Base-by-base conservation (phyloP, 306 rosid genomes). In the Trifolium subterraneum region DNA sequence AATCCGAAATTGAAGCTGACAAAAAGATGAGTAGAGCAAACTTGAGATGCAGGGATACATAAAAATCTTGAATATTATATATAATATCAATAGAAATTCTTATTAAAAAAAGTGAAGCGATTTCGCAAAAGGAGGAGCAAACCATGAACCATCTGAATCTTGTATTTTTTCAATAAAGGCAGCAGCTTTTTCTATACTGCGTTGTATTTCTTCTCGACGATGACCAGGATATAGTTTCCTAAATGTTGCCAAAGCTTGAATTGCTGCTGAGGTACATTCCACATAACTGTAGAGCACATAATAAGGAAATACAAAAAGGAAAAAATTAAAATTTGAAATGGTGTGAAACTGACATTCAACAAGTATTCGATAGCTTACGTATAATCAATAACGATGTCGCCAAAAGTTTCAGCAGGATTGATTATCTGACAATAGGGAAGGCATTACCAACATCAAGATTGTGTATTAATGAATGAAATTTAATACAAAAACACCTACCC, bases 381-480 rank as follows among this genome's bases (percentile, higher is more conserved):
- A 84, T 93, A 93, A 83, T 93, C 98, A 73, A 93, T 89, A 71
- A 93, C 97, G 29, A 93, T 93, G 84, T 93, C 98, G 38, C 98
- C 98, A 71, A 93, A 93, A 44, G 97, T 93, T 78, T 93, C 97
- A 55, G 97, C 97, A 71, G 98, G 97, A 70, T 93, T 91, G 87
- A 89, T 81, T 80, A 91, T 51, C 97, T 93, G 98, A 29, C 58
- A 75, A 85, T 10, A 81, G 48, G 61, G 63, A 80, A 78, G 60
- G 67, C 55, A 73, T 35, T 48, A 55, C 39, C 64, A 64, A 78
- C 50, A 15, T 52, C 64, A 52, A 36, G n/a, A 51, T n/a, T 70
- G 52, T 70, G 73, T 45, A 19, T 64, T 20, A 41, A 33, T 36
- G 39, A 44, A 58, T 45, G 10, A 50, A 61, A 29, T 15, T 69